Percentiles rank a stretch among this genome's conserved stretches.
Evolutionary conservation across 345 rosid species (phyloP).

Genomic region (Eucalyptus paniculata): DNA sequence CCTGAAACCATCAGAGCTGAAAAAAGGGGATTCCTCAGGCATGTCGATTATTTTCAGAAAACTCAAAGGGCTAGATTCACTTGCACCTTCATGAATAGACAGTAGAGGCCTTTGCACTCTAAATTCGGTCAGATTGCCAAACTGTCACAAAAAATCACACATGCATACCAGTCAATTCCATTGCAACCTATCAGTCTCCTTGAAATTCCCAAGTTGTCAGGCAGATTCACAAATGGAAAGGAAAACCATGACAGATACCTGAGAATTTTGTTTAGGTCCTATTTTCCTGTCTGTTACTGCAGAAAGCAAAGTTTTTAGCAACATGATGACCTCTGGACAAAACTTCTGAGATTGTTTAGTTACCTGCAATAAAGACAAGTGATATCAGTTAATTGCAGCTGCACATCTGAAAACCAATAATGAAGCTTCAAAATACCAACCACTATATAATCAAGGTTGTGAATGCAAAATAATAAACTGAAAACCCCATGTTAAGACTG

Average conservation of each 20-base stretch:
- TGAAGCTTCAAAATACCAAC: background rate
- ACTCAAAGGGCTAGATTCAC: too few species aligned
- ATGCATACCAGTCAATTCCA: background rate
- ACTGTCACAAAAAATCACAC: conserved; percentile 22
- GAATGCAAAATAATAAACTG: background rate
- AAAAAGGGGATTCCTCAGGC: conserved; percentile 36
- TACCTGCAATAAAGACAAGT: conserved; percentile 21
- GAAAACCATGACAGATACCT: conserved; percentile 20
- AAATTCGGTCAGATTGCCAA: conserved; percentile 48
- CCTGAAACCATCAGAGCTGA: conserved; percentile 75
- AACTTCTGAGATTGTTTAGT: conserved; percentile 61
- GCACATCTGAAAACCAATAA: background rate
- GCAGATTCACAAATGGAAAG: background rate
- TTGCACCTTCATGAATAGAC: too few species aligned
- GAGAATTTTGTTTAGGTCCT: conserved; percentile 28
- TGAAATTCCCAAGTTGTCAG: background rate
- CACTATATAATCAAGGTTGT: background rate
- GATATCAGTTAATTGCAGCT: background rate
- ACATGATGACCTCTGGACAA: conserved; percentile 76
- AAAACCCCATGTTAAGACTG: background rate
- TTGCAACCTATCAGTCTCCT: background rate
- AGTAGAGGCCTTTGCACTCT: conserved; percentile 42
- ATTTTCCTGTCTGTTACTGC: conserved; percentile 37
- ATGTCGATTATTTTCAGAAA: too few species aligned
- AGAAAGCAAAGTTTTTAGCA: conserved; percentile 47